These are phyloP conservation scores for Pulveroboletus sp. DNA, from an alignment of 768 basidiomycete genomes.

Conservation along the genomic window DNA sequence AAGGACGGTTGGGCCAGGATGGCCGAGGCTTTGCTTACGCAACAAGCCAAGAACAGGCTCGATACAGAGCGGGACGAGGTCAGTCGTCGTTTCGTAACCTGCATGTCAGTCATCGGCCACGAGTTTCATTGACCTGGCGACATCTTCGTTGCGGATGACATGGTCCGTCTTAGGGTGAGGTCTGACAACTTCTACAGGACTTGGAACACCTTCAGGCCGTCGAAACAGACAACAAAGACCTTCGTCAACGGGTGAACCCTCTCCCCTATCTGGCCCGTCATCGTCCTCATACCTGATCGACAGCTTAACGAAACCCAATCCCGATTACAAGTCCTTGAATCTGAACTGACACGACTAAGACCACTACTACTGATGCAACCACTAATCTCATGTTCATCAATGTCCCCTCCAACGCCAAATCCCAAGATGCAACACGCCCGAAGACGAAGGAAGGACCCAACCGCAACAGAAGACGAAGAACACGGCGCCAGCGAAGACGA, in stretches of 20 bases:
- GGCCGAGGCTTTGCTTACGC: conserved; percentile 60
- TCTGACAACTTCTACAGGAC: conserved; percentile 41
- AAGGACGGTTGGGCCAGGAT: conserved; percentile 60
- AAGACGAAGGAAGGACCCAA: conserved; percentile 25
- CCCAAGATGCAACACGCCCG: conserved; percentile 18
- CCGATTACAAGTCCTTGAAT: conserved; percentile 53
- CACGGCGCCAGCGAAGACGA: conserved; percentile 25
- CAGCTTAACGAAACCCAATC: conserved; percentile 58
- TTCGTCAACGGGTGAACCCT: conserved; percentile 54
- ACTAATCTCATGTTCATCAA: conserved; percentile 23
- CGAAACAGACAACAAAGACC: conserved; percentile 56
- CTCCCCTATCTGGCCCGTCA: not conserved
- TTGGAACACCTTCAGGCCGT: conserved; percentile 46
- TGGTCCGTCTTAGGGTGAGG: not conserved
- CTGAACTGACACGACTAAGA: conserved; percentile 59
- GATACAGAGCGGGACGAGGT: conserved; percentile 42
- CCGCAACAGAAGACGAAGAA: conserved; percentile 25
- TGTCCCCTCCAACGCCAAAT: conserved; percentile 21
- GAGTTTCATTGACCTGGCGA: not conserved
- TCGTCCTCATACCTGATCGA: conserved; percentile 7
- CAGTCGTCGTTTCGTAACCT: conserved; percentile 12
- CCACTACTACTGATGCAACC: conserved; percentile 69
- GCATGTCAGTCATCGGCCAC: not conserved
- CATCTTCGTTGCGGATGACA: not conserved
- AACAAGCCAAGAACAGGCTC: conserved; percentile 38